Evolutionary conservation across 2,329 filamentous ascomycete genomes (phyloP).

Genomic region (Apiospora aurea): DNA sequence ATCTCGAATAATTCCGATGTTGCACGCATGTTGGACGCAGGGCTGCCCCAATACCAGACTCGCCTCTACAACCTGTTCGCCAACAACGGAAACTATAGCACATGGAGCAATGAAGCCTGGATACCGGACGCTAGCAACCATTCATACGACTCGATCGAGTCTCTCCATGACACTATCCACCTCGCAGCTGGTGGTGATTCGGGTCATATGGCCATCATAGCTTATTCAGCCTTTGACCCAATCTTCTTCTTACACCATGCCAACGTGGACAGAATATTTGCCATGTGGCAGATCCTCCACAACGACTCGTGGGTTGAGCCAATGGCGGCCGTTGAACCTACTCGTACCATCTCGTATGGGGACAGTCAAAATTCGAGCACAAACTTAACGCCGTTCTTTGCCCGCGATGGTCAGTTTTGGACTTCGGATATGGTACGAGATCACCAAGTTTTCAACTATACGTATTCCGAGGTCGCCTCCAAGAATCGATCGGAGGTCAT

Average conservation of each 20-base stretch:
- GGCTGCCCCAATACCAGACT: constrained; percentile 62
- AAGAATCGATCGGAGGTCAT: constrained; percentile 41
- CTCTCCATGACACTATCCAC: constrained; percentile 69
- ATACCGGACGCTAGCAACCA: constrained; percentile 53
- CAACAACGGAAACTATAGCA: constrained; percentile 70
- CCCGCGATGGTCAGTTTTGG: constrained; percentile 69
- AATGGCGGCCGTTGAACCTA: constrained; percentile 60
- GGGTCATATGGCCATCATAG: constrained; percentile 71
- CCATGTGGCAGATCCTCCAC: constrained; percentile 80
- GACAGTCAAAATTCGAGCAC: constrained; percentile 62
- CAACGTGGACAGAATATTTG: constrained; percentile 77
- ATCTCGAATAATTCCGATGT: constrained; percentile 67
- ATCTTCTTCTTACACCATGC: constrained; percentile 80
- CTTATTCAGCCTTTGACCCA: constrained; percentile 80
- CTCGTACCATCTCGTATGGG: constrained; percentile 65
- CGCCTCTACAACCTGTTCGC: constrained; percentile 73
- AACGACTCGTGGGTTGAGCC: constrained; percentile 71
- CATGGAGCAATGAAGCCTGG: constrained; percentile 75
- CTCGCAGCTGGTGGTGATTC: constrained; percentile 60
- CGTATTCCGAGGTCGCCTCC: constrained; percentile 70
- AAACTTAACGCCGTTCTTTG: constrained; percentile 72
- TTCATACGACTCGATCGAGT: constrained; percentile 69
- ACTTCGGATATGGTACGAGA: constrained; percentile 68
- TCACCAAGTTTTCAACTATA: constrained; percentile 72
- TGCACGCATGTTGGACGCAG: constrained; percentile 58